Base-by-base conservation (phyloP, 192 early-diverging fungal genomes). In the Coemansia sp. region DNA sequence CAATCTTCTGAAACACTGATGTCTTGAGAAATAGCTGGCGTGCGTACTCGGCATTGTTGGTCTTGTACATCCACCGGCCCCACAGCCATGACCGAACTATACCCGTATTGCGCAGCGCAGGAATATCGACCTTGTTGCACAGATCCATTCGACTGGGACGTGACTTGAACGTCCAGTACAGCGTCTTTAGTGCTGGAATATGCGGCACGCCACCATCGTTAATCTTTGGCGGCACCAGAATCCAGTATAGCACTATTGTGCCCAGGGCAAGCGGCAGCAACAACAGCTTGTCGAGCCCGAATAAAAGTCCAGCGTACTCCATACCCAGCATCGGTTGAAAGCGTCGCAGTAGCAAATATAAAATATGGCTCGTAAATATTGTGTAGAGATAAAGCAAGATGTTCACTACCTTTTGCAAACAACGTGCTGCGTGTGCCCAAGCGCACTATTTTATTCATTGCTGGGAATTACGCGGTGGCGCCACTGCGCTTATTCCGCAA, bases 21-120 rank as follows among this genome's bases (percentile, higher is more conserved):
- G 77, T 74, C 35, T 80, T 73, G 50, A 74, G 71, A 25, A 74
- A 80, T 22, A 80, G 71, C 62, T 73, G 71, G 37, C 77, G 71
- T 3, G 77, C 77, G 22, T 70, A 80, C 29, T 80, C 77, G 53
- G 77, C 71, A 41, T 74, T 70, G 64, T 80, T 80, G 51, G 65
- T 80, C 61, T 74, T 80, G 62, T 80, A 80, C 77, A 74, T 80
- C 77, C 77, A 80, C 37, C 71, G 67, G 39, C 77, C 77, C 71
- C 71, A 80, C 4, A 80, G 71, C 71, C 71, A 80, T 0, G 71
- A 70, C 26, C 71, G 71, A 7, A 71, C 77, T 0, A 80, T 39
- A 14, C 77, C 77, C 0, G 71, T 70, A 14, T 61, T 23, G 29
- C 53, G 26, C 12, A 80, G 61, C 5, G 71, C 71, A 2, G 77